These are phyloP conservation scores for Botrytis byssoidea DNA, from an alignment of 2,329 filamentous ascomycete genomes.

Conservation along the genomic window DNA sequence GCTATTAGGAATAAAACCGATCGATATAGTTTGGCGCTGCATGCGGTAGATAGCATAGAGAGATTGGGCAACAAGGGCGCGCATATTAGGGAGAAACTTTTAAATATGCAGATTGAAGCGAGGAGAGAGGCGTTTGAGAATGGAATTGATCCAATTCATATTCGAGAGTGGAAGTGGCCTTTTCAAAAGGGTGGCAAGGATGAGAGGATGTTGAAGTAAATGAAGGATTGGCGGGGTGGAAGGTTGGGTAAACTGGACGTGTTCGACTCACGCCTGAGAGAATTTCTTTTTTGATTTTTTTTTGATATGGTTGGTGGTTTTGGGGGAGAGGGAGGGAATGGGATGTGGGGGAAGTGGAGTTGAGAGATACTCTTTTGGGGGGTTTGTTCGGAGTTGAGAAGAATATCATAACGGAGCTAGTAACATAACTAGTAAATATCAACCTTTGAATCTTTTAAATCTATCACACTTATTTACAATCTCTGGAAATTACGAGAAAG, in stretches of 20 bases:
- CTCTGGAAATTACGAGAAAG: too few species aligned
- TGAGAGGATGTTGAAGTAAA: conserved; percentile 1
- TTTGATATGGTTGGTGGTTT: too few species aligned
- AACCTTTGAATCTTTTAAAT: too few species aligned
- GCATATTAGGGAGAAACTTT: conserved; percentile 60
- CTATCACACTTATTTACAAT: too few species aligned
- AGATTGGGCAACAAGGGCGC: conserved; percentile 61
- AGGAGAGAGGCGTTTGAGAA: conserved; percentile 65
- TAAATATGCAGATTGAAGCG: conserved; percentile 63
- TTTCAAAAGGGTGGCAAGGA: conserved; percentile 24
- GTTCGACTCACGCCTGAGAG: too few species aligned
- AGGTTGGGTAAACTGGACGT: neutral
- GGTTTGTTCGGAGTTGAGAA: too few species aligned
- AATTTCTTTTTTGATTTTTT: too few species aligned
- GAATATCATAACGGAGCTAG: too few species aligned
- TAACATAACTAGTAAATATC: too few species aligned
- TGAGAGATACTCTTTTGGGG: too few species aligned
- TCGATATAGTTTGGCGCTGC: conserved; percentile 73
- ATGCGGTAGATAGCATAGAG: conserved; percentile 67
- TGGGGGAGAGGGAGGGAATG: too few species aligned
- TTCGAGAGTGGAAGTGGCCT: conserved; percentile 37
- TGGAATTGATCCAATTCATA: conserved; percentile 60
- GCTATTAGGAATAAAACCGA: conserved; percentile 77
- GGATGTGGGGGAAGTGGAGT: too few species aligned
- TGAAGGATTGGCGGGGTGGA: neutral